Evolutionary conservation across 2,329 filamentous ascomycete genomes (phyloP).

Genomic region (Penicillium sp.): DNA sequence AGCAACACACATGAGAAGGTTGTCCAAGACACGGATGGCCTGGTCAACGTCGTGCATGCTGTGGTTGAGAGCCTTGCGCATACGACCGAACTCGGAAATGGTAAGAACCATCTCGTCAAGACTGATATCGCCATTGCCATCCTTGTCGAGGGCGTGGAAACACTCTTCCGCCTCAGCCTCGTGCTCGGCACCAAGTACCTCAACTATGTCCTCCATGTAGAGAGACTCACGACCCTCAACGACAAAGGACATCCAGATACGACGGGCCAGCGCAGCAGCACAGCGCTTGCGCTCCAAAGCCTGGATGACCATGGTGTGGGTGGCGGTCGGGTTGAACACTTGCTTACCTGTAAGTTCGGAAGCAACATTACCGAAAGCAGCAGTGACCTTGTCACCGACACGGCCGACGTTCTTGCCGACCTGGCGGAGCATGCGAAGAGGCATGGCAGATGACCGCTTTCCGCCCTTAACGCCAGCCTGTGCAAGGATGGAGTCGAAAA

Average conservation of each 20-base stretch:
- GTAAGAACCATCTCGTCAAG: constrained; percentile 94
- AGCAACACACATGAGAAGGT: constrained; percentile 78
- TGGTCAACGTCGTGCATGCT: constrained; percentile 98
- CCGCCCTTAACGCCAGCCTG: constrained; percentile 58
- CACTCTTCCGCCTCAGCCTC: constrained; percentile 81
- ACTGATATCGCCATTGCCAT: constrained; percentile 91
- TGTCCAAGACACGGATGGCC: constrained; percentile 87
- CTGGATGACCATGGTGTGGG: constrained; percentile 85
- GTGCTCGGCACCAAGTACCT: constrained; percentile 78
- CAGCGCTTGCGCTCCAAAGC: constrained; percentile 82
- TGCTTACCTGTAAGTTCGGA: constrained; percentile 94
- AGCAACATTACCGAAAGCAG: constrained; percentile 88
- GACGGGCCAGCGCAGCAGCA: constrained; percentile 87
- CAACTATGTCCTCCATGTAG: constrained; percentile 76
- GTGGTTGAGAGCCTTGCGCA: constrained; percentile 83
- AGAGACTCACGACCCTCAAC: constrained; percentile 83
- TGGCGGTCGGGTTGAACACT: constrained; percentile 88
- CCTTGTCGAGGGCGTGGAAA: constrained; percentile 77
- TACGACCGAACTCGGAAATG: constrained; percentile 77
- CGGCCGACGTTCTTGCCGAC: constrained; percentile 74
- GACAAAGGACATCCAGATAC: constrained; percentile 98
- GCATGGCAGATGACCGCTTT: constrained; percentile 65
- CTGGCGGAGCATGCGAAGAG: constrained; percentile 74
- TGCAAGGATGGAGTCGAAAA: constrained; percentile 77
- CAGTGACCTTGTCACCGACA: constrained; percentile 89